Conservation (phyloP, 1,284 basidiomycete species). For the Anthracocystis panici-leucophaei region DNA sequence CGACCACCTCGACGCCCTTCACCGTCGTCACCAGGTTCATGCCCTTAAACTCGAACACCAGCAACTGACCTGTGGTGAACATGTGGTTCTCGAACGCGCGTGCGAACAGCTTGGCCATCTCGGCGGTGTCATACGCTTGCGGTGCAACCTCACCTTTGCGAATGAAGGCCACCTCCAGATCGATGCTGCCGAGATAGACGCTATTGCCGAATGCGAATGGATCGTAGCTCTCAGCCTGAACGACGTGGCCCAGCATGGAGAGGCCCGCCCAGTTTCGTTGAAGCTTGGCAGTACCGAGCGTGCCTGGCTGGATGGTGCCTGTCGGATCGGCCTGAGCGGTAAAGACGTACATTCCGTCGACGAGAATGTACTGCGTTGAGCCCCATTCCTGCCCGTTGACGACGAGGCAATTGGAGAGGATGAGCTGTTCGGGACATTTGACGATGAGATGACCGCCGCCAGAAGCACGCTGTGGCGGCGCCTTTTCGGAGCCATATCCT, state of each 20-base stretch:
- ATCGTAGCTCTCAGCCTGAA: conserved; percentile 62
- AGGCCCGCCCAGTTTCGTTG: conserved; percentile 67
- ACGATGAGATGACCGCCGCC: conserved; percentile 46
- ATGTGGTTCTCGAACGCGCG: conserved; percentile 77
- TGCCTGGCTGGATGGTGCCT: conserved; percentile 51
- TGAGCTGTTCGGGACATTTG: conserved; percentile 59
- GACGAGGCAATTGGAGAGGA: conserved; percentile 64
- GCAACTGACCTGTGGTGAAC: conserved; percentile 76
- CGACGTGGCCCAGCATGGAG: conserved; percentile 61
- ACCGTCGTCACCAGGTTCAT: conserved; percentile 83
- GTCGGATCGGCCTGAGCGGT: conserved; percentile 61
- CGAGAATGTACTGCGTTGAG: conserved; percentile 61
- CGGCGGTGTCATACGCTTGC: conserved; percentile 77
- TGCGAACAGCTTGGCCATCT: conserved; percentile 82
- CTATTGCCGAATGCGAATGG: conserved; percentile 58
- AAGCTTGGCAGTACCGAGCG: conserved; percentile 60
- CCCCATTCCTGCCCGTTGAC: conserved; percentile 66
- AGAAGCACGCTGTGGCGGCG: conserved; percentile 1
- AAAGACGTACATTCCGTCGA: conserved; percentile 65
- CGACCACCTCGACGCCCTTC: conserved; percentile 77
- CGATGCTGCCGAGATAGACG: conserved; percentile 64
- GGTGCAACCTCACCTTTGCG: conserved; percentile 48
- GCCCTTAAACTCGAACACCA: conserved; percentile 92
- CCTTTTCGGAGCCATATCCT: conserved; percentile 42
- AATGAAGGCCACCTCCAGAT: conserved; percentile 64